Base-by-base conservation (phyloP, 345 rosid species). In the Hirschfeldia incana region DNA sequence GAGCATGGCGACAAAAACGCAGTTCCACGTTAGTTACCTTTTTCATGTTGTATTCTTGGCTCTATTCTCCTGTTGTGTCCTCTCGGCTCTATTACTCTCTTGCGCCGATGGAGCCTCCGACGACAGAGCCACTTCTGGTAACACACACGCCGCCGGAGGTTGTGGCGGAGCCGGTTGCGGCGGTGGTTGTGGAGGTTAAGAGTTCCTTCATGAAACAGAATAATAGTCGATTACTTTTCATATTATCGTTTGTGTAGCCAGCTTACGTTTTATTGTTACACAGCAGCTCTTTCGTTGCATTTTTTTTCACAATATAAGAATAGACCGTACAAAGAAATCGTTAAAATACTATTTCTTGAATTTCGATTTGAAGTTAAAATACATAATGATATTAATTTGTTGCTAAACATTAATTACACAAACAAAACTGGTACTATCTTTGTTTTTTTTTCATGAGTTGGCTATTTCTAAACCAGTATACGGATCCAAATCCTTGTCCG, bases 101-200 rank as follows among this genome's bases (percentile, higher is more conserved):
- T 89, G 92, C 64, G 86, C 89, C 26, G 85, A 86, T 5, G 94
- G 92, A 26, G 82, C 53, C 4, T 78, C 92, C 26, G 65, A 80
- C 27, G 60, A 68, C 42, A 82, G 63, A 55, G 13, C 76, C 17
- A 58, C 74, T 53, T 74, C 79, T 0, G 74, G 51, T 1, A 80
- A 82, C 16, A 57, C 86, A 2, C 30, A 42, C 73, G 4, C 46
- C 42, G 78, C 69, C 5, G 88, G 80, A 58, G 83, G 85, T 5
- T 87, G 87, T 4, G 89, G 86, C 21, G 85, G 78, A 0, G 91
- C 81, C 0, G 91, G 73, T 3, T 88, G 91, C 4, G 85, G 91
- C 5, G 89, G 84, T 13, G 86, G 76, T 44, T 84, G 89, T 57
- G 90, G 89, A 17, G 88, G 70, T 73, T 87, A 53, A 84, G 39